Conservation (phyloP, 2,329 filamentous ascomycete genomes). For the Teratosphaeria nubilosa region DNA sequence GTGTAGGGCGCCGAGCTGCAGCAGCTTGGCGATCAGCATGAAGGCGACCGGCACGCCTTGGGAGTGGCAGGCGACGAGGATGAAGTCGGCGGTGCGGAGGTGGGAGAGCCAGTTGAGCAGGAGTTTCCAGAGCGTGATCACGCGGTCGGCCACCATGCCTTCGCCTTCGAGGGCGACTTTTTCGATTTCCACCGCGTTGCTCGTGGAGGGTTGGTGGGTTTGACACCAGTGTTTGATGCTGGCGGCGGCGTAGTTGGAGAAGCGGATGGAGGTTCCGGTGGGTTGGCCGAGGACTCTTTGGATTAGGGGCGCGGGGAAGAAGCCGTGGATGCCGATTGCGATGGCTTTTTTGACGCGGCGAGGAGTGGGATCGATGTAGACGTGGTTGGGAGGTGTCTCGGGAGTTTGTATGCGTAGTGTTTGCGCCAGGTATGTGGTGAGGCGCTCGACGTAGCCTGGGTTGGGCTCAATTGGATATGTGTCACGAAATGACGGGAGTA, state of each 20-base stretch:
- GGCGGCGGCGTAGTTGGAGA: conserved; percentile 76
- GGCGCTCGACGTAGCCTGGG: conserved; percentile 34
- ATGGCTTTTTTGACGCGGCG: conserved; percentile 74
- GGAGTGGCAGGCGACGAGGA: conserved; percentile 86
- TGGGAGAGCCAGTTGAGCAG: conserved; percentile 91
- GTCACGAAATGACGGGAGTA: conserved; percentile 58
- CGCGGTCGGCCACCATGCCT: conserved; percentile 78
- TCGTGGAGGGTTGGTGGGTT: conserved; percentile 48
- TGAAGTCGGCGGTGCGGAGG: conserved; percentile 76
- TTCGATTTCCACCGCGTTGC: conserved; percentile 65
- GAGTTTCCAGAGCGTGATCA: conserved; percentile 88
- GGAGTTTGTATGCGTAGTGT: conserved; percentile 17
- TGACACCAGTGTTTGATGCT: conserved; percentile 78
- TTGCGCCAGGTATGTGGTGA: conserved; percentile 28
- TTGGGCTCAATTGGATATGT: conserved; percentile 48
- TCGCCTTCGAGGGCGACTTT: conserved; percentile 93
- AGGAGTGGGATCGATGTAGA: conserved; percentile 58
- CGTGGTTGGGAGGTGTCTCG: conserved; percentile 51
- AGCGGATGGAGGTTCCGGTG: conserved; percentile 88
- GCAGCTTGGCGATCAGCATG: conserved; percentile 85
- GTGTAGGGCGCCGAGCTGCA: conserved; percentile 76
- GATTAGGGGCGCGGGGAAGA: conserved; percentile 78
- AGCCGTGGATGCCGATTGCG: conserved; percentile 87
- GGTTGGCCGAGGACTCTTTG: conserved; percentile 90
- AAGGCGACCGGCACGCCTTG: conserved; percentile 90